Evolutionary conservation across 352 stramenopile species (phyloP), one percentile per base, ranked within the genome.

Genomic region (Pythium aphanidermatum): DNA sequence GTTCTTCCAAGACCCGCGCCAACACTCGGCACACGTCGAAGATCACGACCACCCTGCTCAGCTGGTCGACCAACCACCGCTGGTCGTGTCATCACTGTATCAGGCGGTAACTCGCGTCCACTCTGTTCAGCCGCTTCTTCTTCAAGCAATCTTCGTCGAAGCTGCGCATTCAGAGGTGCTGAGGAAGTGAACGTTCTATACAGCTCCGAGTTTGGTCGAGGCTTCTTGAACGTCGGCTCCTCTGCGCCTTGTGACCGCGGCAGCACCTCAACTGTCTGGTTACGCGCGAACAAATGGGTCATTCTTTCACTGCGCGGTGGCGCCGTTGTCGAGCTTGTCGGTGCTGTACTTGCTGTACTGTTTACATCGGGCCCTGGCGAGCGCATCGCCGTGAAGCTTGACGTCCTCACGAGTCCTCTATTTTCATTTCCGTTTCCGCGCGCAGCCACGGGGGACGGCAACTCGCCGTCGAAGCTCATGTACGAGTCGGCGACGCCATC

Each of bases 241-340:
- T 51, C 39, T 12, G 28, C 32, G 5, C 39, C 40, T 0, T 60
- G 57, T 17, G 60, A 46, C 3, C 71, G 65, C 16, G 73, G 67
- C 17, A 90, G 43, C 36, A 87, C 73, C 14, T 90, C 74, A 8
- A 87, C 73, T 0, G 78, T 90, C 39, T 87, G 78, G 52, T 90
- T 72, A 27, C 78, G 78, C 41, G 81, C 63, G 38, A 89, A 89
- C 40, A 77, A 70, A 30, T 52, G 43, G n/a, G 51, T 25, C 27
- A 56, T 39, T 14, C 49, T 51, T 31, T 56, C 58, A 28, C 24
- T 41, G 9, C 48, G 48, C 32, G 48, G 33, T 21, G 49, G 45
- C 45, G 11, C 16, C 33, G 17, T 40, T 32, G 1, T 34, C 31
- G 3, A 50, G 8, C 43, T n/a, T 21, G 30, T 50, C 16, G 0